Conservation (phyloP, 1,284 basidiomycete genomes). For the Acaromyces ingoldii region DNA sequence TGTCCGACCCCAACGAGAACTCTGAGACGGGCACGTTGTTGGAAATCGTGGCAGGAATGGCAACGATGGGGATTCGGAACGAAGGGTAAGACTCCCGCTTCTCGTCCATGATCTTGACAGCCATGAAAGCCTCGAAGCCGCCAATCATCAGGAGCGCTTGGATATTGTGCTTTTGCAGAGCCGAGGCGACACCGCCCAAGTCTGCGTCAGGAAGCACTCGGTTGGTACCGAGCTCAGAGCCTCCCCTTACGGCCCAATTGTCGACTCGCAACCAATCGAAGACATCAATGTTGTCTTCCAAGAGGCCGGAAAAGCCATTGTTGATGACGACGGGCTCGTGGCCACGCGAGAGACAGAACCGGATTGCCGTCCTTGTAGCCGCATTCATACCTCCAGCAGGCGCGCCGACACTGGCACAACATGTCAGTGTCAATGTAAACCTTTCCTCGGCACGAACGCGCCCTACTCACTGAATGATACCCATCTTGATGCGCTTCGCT, state of each 20-base stretch:
- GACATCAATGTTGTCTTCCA: conserved; percentile 79
- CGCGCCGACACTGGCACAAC: conserved; percentile 70
- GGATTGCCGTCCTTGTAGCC: conserved; percentile 85
- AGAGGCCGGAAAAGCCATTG: conserved; percentile 90
- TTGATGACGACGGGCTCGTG: conserved; percentile 85
- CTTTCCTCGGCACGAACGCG: too few relatives aligned
- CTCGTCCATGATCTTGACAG: conserved; percentile 72
- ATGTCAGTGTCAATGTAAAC: too few relatives aligned
- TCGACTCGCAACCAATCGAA: conserved; percentile 97
- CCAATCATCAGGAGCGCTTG: conserved; percentile 84
- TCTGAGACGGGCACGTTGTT: conserved; percentile 98
- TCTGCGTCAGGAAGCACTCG: conserved; percentile 78
- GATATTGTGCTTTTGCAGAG: conserved; percentile 80
- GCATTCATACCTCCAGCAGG: conserved; percentile 99
- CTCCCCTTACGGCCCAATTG: conserved; percentile 89
- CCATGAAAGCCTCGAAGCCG: conserved; percentile 88
- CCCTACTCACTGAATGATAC: conserved; percentile 79
- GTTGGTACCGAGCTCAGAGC: conserved; percentile 97
- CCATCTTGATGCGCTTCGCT: conserved; percentile 63
- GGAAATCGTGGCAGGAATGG: conserved; percentile 72
- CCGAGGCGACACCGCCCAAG: conserved; percentile 72
- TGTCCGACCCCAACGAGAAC: conserved; percentile 89
- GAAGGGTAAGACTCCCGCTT: conserved; percentile 76
- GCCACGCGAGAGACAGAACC: conserved; percentile 86
- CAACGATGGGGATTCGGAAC: conserved; percentile 61